Base-by-base conservation (phyloP, 805 yeast species). In the Yamadazyma tumulicola region DNA sequence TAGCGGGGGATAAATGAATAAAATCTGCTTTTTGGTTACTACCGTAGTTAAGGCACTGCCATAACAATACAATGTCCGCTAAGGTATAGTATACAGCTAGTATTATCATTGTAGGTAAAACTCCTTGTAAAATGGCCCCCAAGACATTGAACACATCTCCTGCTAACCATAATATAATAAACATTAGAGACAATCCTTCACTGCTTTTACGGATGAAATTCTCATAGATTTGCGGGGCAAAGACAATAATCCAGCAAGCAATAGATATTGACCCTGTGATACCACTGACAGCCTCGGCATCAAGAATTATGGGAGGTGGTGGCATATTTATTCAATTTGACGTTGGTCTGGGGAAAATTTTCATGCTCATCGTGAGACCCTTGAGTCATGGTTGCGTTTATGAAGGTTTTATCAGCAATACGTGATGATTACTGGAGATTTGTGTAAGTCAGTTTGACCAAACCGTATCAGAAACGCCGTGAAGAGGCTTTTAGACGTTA, bases 161-260 rank as follows among this genome's bases (percentile, higher is more conserved):
- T 1, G 83, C 77, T 17, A 93, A 69, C 98, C 98, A 93, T 17
- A 93, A 69, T 6, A 87, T 74, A 14, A 93, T 85, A 59, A 93
- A 93, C 43, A 85, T 67, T 25, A 89, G 60, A 6, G 97, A 88
- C 13, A 93, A 71, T 5, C 97, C 97, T 36, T 93, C 97, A 5
- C 95, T 79, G 22, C 88, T 79, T 57, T 85, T 81, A 52, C 97
- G 67, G 41, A 73, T 71, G 52, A 85, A 88, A 46, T 89, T 91
- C 54, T 93, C 97, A 58, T 87, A 89, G 29, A 93, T 83, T 55
- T 91, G 97, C 8, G 97, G 97, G 24, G 95, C 94, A 68, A 93
- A 91, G 12, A 91, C 98, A 31, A 93, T 89, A 40, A 93, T 82
- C 98, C 98, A 91, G 57, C 97, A 93, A 11, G 97, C 95, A 30